Evolutionary conservation across 2,329 filamentous ascomycete genomes (phyloP), one percentile per base, ranked within the genome.

Genomic region (Ascocoryne sarcoides): DNA sequence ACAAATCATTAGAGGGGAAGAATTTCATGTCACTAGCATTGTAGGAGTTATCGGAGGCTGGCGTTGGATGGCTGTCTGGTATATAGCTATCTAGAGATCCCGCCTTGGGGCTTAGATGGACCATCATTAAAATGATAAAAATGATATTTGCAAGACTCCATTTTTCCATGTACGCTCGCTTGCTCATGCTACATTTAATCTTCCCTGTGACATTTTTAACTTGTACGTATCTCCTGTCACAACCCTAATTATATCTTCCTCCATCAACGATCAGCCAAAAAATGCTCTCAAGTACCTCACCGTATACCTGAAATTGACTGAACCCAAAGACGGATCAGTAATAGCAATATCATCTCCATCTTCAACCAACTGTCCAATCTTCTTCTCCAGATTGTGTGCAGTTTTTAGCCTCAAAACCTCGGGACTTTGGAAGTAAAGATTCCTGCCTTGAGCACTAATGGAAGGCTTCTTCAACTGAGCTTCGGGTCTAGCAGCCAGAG

Each of bases 401-500:
- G 90, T 95, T 65, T 87, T 76, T 64, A 87, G 78, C 59, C 95
- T 86, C 40, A 98, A 66, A 47, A 84, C 77, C 4, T 81, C 78
- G 1, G 92, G 88, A 19, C 75, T 79, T 51, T 88, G 87, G 71
- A 94, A 92, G 62, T 95, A 98, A 32, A 98, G 70, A 3, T 86
- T 92, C 67, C 84, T 92, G 39, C 76, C 76, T 52, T 90, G 81
- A 0, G 77, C 77, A 36, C 88, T 75, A 52, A 98, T 75, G 5
- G 86, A 93, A 0, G 92, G 90, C 60, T 88, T 89, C 72, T 95
- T 96, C 40, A 98, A 71, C 64, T 96, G 92, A 42, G 88, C 80
- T 61, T 95, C 90, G 2, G 92, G 85, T 50, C 84, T 76, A 54
- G 84, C 76, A 2, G 85, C 84, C 32, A 98, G 70, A 26, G 80